These are phyloP conservation scores for Mortierella antarctica DNA, from an alignment of 192 early-diverging fungal genomes.

Conservation along the genomic window DNA sequence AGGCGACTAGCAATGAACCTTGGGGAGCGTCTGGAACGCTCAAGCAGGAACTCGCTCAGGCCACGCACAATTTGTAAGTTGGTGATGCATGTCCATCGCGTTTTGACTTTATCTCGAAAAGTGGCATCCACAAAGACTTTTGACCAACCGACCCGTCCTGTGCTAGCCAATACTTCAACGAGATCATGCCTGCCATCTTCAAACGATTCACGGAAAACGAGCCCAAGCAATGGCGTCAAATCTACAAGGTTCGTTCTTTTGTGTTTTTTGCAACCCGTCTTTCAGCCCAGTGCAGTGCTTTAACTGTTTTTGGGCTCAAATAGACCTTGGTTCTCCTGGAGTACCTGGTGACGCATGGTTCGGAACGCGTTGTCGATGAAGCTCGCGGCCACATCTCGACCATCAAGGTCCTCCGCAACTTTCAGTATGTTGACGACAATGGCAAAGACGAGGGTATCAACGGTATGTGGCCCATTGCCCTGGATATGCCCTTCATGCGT, in stretches of 20 bases:
- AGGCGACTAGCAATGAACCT: constrained; percentile 93
- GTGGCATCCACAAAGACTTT: background rate
- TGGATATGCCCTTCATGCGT: background rate
- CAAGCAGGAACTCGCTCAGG: constrained; percentile 95
- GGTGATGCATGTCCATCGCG: no score
- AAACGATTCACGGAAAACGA: constrained; percentile 87
- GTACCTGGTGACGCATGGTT: constrained; percentile 95
- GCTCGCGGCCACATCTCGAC: constrained; percentile 87
- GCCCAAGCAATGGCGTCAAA: constrained; percentile 88
- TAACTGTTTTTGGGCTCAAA: constrained; percentile 7
- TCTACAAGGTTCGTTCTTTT: constrained; percentile 83
- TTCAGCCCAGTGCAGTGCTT: background rate
- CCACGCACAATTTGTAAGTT: constrained; percentile 82
- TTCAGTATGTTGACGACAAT: constrained; percentile 91
- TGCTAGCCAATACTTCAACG: constrained; percentile 88
- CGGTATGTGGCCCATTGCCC: constrained; percentile 61
- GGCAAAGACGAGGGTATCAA: constrained; percentile 98
- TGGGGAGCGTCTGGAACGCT: constrained; percentile 96
- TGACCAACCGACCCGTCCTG: background rate
- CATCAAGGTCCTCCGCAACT: constrained; percentile 89
- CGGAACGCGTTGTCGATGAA: constrained; percentile 91
- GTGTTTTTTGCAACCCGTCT: background rate
- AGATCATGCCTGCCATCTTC: constrained; percentile 96
- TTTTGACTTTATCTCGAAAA: background rate
- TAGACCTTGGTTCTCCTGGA: constrained; percentile 92